phyloP scores from a whole-genome alignment of 805 yeast genomes.

The Saccharomycopsis fodiens region DNA sequence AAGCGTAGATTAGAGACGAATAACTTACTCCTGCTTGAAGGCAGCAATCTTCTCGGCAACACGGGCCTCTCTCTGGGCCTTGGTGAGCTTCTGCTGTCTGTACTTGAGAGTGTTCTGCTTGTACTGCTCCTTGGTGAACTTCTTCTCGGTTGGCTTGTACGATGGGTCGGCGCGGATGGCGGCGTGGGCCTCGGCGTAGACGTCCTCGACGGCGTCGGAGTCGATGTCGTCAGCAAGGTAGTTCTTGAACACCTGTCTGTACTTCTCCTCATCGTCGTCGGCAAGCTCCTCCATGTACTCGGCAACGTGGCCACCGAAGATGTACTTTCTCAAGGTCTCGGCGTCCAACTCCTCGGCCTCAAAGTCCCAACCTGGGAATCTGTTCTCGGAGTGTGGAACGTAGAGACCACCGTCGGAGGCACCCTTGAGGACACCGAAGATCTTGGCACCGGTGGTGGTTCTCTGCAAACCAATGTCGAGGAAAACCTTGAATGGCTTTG shows the following conservation, averaged over 20 bases:
- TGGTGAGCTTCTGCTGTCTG: conserved; percentile 84
- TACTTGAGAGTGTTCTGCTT: conserved; percentile 93
- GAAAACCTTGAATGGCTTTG: conserved; percentile 99
- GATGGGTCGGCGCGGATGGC: conserved; percentile 94
- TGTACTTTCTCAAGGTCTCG: conserved; percentile 96
- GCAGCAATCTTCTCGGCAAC: conserved; percentile 92
- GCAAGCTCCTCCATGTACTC: conserved; percentile 99
- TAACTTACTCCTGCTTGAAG: conserved; percentile 44
- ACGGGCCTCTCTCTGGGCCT: conserved; percentile 82
- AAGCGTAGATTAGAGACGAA: too few relatives aligned
- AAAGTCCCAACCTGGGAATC: conserved; percentile 99
- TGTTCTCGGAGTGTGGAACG: conserved; percentile 98
- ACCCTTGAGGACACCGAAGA: conserved; percentile 99
- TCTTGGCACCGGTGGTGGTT: conserved; percentile 99
- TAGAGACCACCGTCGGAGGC: conserved; percentile 99
- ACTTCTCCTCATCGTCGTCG: conserved; percentile 99
- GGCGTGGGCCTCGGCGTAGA: conserved; percentile 91
- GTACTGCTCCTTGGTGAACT: conserved; percentile 95
- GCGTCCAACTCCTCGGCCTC: conserved; percentile 98
- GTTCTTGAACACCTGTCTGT: conserved; percentile 90
- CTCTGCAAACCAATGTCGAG: conserved; percentile 99
- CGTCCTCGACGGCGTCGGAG: conserved; percentile 93
- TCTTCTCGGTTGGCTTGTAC: conserved; percentile 82
- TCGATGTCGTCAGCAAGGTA: conserved; percentile 96
- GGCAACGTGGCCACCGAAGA: conserved; percentile 99